Percentiles rank a stretch among this genome's conserved stretches.
phyloP scores from a whole-genome alignment of 1,284 basidiomycete species.

The Rhodofomes roseus region DNA sequence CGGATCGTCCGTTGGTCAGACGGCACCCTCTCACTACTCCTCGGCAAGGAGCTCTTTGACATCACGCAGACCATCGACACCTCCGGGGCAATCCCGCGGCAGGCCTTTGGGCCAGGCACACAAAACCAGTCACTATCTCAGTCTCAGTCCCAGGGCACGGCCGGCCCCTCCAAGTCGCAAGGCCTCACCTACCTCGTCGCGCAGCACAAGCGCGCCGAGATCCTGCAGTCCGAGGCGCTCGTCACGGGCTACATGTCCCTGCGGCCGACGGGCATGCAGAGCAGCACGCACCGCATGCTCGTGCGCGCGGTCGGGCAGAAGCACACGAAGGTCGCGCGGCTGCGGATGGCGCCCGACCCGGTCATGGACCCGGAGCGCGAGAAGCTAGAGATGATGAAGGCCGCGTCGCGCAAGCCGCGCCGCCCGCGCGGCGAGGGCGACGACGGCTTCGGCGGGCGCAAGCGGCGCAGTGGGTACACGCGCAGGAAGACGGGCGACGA shows the following conservation, averaged over 20 bases:
- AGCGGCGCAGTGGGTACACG: slow-evolving; percentile 28
- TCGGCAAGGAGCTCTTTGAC: slow-evolving; percentile 91
- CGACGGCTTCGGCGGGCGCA: slow-evolving; percentile 40
- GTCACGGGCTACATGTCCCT: slow-evolving; percentile 83
- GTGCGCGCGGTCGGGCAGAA: slow-evolving; percentile 85
- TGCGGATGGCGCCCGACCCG: slow-evolving; percentile 73
- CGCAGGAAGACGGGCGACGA: slow-evolving; percentile 33
- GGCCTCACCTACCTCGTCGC: slow-evolving; percentile 87
- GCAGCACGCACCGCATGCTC: slow-evolving; percentile 84
- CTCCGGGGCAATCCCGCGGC: slow-evolving; percentile 55
- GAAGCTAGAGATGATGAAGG: slow-evolving; percentile 64
- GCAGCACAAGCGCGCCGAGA: slow-evolving; percentile 82
- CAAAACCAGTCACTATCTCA: slow-evolving; percentile 30
- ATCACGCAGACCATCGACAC: slow-evolving; percentile 74
- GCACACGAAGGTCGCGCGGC: slow-evolving; percentile 74
- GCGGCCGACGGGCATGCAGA: slow-evolving; percentile 86
- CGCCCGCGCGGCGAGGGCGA: slow-evolving; percentile 46
- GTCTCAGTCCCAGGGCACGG: slow-evolving; percentile 16
- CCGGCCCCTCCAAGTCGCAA: slow-evolving; percentile 43
- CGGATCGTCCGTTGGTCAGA: slow-evolving; percentile 92
- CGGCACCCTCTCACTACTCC: slow-evolving; percentile 79
- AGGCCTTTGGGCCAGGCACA: slow-evolving; percentile 43
- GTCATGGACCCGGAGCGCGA: slow-evolving; percentile 71
- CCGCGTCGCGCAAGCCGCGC: slow-evolving; percentile 59
- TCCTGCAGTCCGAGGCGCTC: slow-evolving; percentile 81